Evolutionary conservation across 2,329 filamentous ascomycete species (phyloP).

Genomic region (Colletotrichum sp.): DNA sequence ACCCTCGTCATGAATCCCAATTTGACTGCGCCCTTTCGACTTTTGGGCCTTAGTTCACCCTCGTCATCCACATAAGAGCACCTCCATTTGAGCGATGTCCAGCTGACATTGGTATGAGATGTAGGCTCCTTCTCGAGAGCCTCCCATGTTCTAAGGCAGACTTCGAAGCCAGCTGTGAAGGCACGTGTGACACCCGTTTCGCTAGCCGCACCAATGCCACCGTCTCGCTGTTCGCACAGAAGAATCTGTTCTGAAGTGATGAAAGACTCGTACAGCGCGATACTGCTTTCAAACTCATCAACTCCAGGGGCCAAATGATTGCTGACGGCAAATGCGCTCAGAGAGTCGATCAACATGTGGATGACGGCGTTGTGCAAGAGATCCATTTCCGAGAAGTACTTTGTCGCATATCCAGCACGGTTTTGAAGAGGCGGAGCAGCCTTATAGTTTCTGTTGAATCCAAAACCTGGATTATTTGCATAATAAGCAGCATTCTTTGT

Average conservation of each 20-base stretch:
- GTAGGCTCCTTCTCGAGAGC: rapidly evolving
- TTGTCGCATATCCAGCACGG: too few relatives aligned
- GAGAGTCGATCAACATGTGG: background rate
- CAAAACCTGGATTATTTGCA: background rate
- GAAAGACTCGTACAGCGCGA: background rate
- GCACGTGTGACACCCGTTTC: background rate
- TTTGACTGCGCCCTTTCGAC: background rate
- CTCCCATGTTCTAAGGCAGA: background rate
- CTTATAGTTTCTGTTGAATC: too few relatives aligned
- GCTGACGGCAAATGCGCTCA: background rate
- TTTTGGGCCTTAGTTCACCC: background rate
- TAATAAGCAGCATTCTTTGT: background rate
- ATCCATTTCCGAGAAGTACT: background rate
- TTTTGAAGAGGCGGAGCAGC: too few relatives aligned
- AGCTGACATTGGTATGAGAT: background rate
- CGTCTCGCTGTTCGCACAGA: background rate
- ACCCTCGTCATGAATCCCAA: background rate
- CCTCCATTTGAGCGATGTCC: background rate
- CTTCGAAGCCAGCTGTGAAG: rapidly evolving
- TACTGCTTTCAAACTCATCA: background rate
- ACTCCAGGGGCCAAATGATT: background rate
- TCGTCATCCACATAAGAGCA: background rate
- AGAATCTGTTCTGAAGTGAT: background rate
- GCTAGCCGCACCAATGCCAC: background rate
- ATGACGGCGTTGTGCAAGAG: background rate